A percentile compares a stretch with the other conserved stretches of the same genome.
These are phyloP conservation scores for Pilatotrama ljubarskyi DNA, from an alignment of 768 basidiomycete species.

Conservation along the genomic window DNA sequence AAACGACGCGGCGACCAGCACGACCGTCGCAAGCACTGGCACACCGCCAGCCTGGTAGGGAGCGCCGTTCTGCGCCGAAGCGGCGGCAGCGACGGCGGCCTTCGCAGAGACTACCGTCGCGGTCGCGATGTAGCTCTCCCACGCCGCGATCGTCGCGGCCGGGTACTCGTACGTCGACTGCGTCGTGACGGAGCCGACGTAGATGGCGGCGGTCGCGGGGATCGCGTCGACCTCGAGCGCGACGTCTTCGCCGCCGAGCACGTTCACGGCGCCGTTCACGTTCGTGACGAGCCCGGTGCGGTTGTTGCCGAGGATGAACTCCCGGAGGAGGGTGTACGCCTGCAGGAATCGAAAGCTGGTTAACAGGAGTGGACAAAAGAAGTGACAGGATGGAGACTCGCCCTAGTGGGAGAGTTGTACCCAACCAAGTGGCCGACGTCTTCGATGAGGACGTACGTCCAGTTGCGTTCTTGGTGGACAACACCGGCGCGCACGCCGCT, in stretches of 20 bases:
- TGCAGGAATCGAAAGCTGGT: constrained; percentile 26
- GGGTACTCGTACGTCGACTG: constrained; percentile 30
- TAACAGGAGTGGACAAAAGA: neutral
- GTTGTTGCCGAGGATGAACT: constrained; percentile 68
- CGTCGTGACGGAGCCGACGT: constrained; percentile 44
- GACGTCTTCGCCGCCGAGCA: constrained; percentile 54
- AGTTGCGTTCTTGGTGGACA: constrained; percentile 74
- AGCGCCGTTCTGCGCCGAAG: neutral
- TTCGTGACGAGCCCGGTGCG: constrained; percentile 53
- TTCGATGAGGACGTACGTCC: constrained; percentile 42
- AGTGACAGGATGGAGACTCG: constrained; percentile 41
- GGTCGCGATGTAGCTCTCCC: constrained; percentile 32
- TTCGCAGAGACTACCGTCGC: constrained; percentile 17
- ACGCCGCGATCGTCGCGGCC: constrained; percentile 33
- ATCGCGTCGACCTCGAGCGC: constrained; percentile 47
- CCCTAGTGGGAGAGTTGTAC: constrained; percentile 39
- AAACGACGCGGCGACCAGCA: neutral
- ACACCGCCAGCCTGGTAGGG: neutral
- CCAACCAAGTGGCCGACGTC: constrained; percentile 44
- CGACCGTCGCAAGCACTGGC: neutral
- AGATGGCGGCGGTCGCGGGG: constrained; percentile 55
- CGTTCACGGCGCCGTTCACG: constrained; percentile 29
- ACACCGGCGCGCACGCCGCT: constrained; percentile 61
- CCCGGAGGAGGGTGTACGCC: constrained; percentile 61
- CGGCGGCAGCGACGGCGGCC: neutral